Base-by-base conservation (phyloP, 1,139 yeast species). In the Suhomyces panamericanus region DNA sequence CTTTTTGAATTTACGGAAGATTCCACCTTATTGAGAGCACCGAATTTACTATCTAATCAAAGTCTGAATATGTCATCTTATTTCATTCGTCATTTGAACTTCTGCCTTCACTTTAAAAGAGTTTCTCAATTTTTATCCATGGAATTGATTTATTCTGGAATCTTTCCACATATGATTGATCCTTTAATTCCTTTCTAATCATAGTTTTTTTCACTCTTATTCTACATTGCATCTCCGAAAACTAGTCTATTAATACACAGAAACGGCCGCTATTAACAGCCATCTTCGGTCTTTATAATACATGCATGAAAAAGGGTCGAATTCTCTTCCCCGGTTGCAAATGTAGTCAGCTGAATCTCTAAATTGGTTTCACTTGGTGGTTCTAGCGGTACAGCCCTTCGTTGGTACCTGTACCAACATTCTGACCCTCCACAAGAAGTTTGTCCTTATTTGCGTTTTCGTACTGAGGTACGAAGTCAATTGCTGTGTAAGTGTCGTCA, bases 391-490 rank as follows among this genome's bases (percentile, higher is more conserved):
- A 22, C 36, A 24, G 36, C 20, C 17, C 36, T 10, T 32, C 41
- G 13, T 36, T 41, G 45, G 44, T 47, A 41, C 47, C 43, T 31
- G 47, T 44, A 44, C 44, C 44, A 28, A 38, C 24, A 35, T 24
- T 41, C 6, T 31, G 34, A 9, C 49, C 49, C 16, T 46, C 42
- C 27, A 40, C 42, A 13, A 48, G 36, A 17, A 64, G 52, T 38
- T 47, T 53, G 55, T 69, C 74, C 38, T 66, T 56, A 31, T 57
- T 59, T 2, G 64, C 62, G 6, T 58, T 51, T 46, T 67, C 66
- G 53, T 73, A 73, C 48, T 61, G 63, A 1, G 78, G 78, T 4
- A 72, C 78, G 47, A 55, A 66, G 43, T 71, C 77, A 14, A 59
- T 58, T 9, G 54, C 53, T 33, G 62, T 62, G 35, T 60, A 55